Base-by-base conservation (phyloP, 805 yeast genomes). In the Nadsonia fulvescens region DNA sequence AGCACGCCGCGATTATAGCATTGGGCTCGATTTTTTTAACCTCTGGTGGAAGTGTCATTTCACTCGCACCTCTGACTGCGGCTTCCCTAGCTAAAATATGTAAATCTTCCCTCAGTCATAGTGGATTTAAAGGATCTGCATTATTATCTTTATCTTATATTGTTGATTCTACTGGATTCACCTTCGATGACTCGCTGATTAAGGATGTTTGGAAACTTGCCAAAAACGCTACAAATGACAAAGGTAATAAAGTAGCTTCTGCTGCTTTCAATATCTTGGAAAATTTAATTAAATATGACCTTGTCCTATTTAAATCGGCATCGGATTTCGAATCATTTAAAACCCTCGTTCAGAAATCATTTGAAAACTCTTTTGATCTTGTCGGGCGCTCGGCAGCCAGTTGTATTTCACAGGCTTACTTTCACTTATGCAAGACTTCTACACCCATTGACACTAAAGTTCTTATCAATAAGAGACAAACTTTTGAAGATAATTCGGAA, bases 121-220 rank as follows among this genome's bases (percentile, higher is more conserved):
- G 42, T 2, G 53, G 53, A 8, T 45, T 32, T 23, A 29, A 39
- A 20, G 32, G 30, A 17, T 23, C 50, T 1, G 27, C 41, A 5
- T 24, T 46, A 23, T 15, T 24, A 1, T 18, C 48, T 3, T 26
- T 46, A 12, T 29, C 43, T 11, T 23, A 31, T 6, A 32, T 47
- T 11, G 25, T 36, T n/a, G 22, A 26, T 1, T 25, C 38, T 2
- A 24, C 41, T 4, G 51, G 49, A 10, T 41, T 42, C 8, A 34
- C 49, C 2, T 31, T 47, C 14, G 57, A 52, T 23, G 53, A 43
- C 14, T 20, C 38, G 1, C 35, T 43, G 3, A 30, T 39, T 14
- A 45, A 47, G 26, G 43, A 37, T 16, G 37, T 50, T 4, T 45
- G 46, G 44, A 50, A 48, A 25, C 32, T 29, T 5, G 51, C 50